phyloP scores from a whole-genome alignment of 805 yeast genomes.

The Kuraishia piskuri region DNA sequence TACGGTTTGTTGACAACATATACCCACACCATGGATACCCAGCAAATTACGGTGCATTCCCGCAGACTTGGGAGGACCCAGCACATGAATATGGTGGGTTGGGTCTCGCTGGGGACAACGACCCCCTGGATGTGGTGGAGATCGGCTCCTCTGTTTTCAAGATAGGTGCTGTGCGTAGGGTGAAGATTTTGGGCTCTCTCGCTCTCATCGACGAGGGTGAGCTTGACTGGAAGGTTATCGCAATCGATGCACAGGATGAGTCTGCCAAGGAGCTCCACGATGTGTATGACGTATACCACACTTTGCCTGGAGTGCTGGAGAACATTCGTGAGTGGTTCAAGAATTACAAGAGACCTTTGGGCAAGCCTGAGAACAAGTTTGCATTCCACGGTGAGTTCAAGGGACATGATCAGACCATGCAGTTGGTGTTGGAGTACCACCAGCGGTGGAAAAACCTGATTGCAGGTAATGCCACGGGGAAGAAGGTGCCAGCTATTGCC shows the following conservation, averaged over 20 bases:
- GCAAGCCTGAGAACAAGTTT: slow-evolving; percentile 67
- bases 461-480: slow-evolving; percentile 20
- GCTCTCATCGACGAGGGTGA: slow-evolving; percentile 90
- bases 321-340: slow-evolving; percentile 75
- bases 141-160: slow-evolving; percentile 49
- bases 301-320: slow-evolving; percentile 64
- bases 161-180: slow-evolving; percentile 49
- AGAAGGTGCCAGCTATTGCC: slow-evolving; percentile 21
- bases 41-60: slow-evolving; percentile 82
- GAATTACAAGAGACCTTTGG: slow-evolving; percentile 77
- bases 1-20: slow-evolving; percentile 68
- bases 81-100: slow-evolving; percentile 31
- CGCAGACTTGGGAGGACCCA: slow-evolving; percentile 98
- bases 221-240: slow-evolving; percentile 89
- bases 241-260: slow-evolving; percentile 60
- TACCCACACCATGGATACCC: slow-evolving; percentile 83
- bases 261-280: slow-evolving; percentile 50
- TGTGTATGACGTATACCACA: slow-evolving; percentile 57
- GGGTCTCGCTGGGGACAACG: slow-evolving; percentile 74
- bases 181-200: slow-evolving; percentile 66
- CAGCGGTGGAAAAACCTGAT: slow-evolving; percentile 59
- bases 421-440: slow-evolving; percentile 54
- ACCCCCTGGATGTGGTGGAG: slow-evolving; percentile 92
- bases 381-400: slow-evolving; percentile 66
- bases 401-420: slow-evolving; percentile 48